Base-by-base conservation (phyloP, 2,329 filamentous ascomycete genomes). In the Zymoseptoria pseudotritici region DNA sequence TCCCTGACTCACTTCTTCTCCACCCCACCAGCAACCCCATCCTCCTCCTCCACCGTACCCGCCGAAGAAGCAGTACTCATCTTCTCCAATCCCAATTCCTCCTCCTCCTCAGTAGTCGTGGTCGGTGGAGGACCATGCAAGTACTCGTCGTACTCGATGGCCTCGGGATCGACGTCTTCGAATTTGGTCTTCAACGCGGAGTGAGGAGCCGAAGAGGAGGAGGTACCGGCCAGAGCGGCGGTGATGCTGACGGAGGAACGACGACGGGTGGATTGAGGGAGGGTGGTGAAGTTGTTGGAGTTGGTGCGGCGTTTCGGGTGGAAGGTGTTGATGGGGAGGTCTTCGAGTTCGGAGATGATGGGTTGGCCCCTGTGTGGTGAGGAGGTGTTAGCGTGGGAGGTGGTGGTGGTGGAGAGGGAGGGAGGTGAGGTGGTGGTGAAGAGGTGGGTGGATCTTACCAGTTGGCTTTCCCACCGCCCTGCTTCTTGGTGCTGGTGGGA, bases 401-500 rank as follows among this genome's bases (percentile, higher is more conserved):
- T 55, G 46, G 53, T 31, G 49, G 50, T 56, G 61, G 58, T 46
- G 54, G 54, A 52, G 42, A 36, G 42, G 36, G 13, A 26, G 36
- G 31, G 31, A 24, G 22, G 22, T 3, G 26, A 54, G 13, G 53
- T 55, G 50, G 51, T 56, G 52, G 54, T 62, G 56, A 54, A 53
- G 53, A 56, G 52, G 56, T 54, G 11, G 26, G 20, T 46, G 50
- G 49, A 31, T 59, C 87, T 76, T 84, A 96, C 93, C 93, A 99
- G 77, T 97, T 97, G 73, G 89, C 91, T 77, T 90, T 92, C 68
- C 93, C 93, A 67, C 84, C 88, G 65, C 93, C 93, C 72, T 96
- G 90, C 82, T 99, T 99, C 86, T 99, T 99, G 73, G 89, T 87
- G 82, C 95, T 94, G 77, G 90, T 91, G 63, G 94, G 93, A 72